Conservation (phyloP, 1,284 basidiomycete genomes). For the Papiliotrema fonsecae region DNA sequence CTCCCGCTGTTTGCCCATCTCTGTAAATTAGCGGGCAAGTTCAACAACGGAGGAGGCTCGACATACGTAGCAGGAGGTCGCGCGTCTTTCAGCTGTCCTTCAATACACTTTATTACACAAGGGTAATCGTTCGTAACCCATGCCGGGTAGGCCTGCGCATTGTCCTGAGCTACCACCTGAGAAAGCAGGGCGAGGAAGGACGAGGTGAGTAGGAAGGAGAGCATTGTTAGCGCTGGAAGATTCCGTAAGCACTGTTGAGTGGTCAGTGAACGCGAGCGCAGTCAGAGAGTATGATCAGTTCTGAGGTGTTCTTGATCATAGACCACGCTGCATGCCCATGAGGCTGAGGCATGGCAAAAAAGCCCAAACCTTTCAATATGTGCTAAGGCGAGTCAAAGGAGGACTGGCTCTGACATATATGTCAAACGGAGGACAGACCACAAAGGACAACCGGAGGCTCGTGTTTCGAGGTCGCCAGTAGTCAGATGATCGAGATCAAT, state of each 20-base stretch:
- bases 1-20: neutral
- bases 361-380: no score
- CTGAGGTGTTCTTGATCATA: no score
- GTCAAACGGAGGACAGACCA: no score
- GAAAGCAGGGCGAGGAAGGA: neutral
- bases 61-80: constrained; percentile 1
- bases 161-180: neutral
- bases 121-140: constrained; percentile 31
- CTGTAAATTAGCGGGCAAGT: neutral
- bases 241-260: neutral
- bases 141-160: constrained; percentile 10
- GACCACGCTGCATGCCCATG: no score
- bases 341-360: no score
- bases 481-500: no score
- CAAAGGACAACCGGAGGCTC: no score
- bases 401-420: no score
- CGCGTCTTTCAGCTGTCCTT: neutral
- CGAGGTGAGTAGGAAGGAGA: neutral
- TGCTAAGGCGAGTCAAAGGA: no score
- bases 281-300: no score
- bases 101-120: constrained; percentile 12
- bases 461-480: no score
- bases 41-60: constrained; percentile 1
- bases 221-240: neutral
- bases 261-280: no score